These are phyloP conservation scores for Sporothrix inflata DNA, from an alignment of 2,329 filamentous ascomycete genomes.

Conservation along the genomic window DNA sequence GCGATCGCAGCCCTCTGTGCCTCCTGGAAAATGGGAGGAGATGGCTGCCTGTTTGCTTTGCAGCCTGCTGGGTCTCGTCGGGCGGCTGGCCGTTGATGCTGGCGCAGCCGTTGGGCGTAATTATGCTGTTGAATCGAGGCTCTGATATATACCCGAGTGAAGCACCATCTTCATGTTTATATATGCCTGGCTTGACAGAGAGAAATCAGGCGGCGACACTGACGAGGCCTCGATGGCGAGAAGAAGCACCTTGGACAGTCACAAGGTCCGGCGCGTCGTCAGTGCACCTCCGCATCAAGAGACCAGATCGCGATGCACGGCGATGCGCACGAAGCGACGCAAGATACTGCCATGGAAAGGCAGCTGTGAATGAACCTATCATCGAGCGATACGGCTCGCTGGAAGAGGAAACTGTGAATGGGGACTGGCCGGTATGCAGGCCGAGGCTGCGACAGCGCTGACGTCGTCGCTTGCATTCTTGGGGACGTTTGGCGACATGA, in stretches of 20 bases:
- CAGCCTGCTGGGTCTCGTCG: background rate
- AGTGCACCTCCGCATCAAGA: background rate
- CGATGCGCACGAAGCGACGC: background rate
- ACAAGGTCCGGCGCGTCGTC: background rate
- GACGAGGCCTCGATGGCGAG: constrained; percentile 10
- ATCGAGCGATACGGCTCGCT: background rate
- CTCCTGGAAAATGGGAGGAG: background rate
- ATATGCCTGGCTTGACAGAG: background rate
- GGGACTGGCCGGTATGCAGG: background rate
- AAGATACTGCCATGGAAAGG: background rate
- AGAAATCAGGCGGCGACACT: background rate
- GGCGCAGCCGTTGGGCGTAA: background rate
- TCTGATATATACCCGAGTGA: background rate
- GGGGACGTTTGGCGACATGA: background rate
- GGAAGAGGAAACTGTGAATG: constrained; percentile 1
- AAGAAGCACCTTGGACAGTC: background rate
- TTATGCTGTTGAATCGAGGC: background rate
- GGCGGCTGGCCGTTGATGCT: background rate
- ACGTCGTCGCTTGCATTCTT: constrained; percentile 19
- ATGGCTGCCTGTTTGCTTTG: constrained; percentile 5
- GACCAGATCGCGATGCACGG: background rate
- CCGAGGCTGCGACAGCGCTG: constrained; percentile 18
- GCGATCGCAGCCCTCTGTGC: constrained; percentile 5
- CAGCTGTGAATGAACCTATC: background rate
- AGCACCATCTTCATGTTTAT: background rate